A percentile compares a stretch with the other conserved stretches of the same genome.
These are phyloP conservation scores for Leishmania braziliensis DNA, from an alignment of 208 protist species.

Conservation along the genomic window DNA sequence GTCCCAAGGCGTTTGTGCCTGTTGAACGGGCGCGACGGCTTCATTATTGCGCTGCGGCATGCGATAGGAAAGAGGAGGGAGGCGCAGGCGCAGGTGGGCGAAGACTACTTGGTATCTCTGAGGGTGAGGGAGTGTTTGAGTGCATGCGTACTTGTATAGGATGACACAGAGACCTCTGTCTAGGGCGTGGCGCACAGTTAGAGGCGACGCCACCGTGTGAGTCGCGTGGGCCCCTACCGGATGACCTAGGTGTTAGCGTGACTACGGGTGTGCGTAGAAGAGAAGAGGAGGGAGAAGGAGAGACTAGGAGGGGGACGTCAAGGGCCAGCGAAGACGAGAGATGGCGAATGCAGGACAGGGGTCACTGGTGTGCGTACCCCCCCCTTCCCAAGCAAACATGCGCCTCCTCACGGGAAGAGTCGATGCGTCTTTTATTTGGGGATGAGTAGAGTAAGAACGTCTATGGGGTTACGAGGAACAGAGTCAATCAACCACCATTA, in stretches of 20 bases:
- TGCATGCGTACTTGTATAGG: neutral
- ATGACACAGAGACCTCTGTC: neutral
- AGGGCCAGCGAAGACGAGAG: neutral
- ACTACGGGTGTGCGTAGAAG: neutral
- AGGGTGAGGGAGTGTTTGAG: neutral
- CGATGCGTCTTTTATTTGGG: neutral
- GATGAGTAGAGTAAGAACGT: neutral
- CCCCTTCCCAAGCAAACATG: neutral
- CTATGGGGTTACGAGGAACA: neutral
- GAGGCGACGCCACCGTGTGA: neutral
- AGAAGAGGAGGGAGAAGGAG: neutral
- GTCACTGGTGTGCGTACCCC: neutral
- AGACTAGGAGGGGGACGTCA: neutral
- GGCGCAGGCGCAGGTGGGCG: neutral
- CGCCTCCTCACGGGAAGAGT: neutral
- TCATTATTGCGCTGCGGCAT: neutral
- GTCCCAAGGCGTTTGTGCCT: neutral
- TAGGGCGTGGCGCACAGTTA: neutral
- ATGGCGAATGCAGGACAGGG: neutral
- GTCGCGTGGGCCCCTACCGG: too few species aligned
- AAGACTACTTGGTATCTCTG: neutral
- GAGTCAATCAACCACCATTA: neutral
- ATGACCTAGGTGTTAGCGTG: neutral
- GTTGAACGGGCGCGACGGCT: neutral
- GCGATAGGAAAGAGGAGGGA: neutral